These are phyloP conservation scores for Chara braunii DNA, from an alignment of 139 green algal genomes.

Conservation along the genomic window DNA sequence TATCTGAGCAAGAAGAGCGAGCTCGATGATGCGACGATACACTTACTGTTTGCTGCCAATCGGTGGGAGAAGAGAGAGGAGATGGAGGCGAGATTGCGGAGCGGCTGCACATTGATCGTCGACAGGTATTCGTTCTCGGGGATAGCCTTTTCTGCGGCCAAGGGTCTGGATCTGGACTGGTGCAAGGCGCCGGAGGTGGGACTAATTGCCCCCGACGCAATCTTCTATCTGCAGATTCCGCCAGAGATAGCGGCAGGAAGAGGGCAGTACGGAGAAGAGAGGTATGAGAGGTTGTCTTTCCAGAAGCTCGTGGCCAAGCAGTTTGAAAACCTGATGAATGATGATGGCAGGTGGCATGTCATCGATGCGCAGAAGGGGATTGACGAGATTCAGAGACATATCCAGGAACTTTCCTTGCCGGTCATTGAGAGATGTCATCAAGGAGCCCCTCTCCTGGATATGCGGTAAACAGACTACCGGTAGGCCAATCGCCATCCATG, in stretches of 20 bases:
- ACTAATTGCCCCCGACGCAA: conserved; percentile 73
- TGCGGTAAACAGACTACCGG: no score
- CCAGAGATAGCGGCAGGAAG: conserved; percentile 50
- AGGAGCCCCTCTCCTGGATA: no score
- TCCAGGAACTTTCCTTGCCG: conserved; percentile 8
- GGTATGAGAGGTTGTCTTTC: conserved; percentile 58
- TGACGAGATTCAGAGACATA: conserved; percentile 4
- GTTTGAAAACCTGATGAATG: conserved; percentile 28
- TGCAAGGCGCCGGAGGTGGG: conserved; percentile 55
- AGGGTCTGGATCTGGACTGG: conserved; percentile 69
- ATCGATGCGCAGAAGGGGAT: background rate
- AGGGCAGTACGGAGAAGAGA: conserved; percentile 77
- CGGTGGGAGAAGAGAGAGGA: conserved; percentile 90
- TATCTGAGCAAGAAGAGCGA: conserved; percentile 69
- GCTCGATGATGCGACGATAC: conserved; percentile 65
- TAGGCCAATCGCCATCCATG: no score
- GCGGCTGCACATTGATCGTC: conserved; percentile 79
- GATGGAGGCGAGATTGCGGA: conserved; percentile 48
- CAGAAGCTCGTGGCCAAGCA: conserved; percentile 31
- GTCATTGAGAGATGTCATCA: background rate
- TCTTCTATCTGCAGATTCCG: conserved; percentile 69
- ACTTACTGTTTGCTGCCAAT: conserved; percentile 94
- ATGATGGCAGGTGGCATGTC: no score
- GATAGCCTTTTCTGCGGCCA: conserved; percentile 83
- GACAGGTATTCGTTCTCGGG: conserved; percentile 90